phyloP scores from a whole-genome alignment of 257 asterid species.

The Forsythia suspensa region DNA sequence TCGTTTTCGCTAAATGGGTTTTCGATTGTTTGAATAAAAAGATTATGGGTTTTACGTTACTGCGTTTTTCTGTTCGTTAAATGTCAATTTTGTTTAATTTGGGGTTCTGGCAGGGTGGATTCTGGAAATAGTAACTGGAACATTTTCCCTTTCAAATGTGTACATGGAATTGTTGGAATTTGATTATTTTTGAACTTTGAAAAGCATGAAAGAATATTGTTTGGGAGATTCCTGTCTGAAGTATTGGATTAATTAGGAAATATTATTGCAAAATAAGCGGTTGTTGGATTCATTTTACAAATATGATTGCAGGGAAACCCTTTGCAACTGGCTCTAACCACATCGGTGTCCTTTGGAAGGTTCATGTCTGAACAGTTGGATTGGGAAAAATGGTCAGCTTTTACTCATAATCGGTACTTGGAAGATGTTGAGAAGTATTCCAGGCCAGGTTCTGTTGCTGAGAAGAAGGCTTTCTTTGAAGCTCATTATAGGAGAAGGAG shows the following conservation, averaged over 20 bases:
- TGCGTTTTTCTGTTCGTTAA: background rate
- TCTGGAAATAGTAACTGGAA: background rate
- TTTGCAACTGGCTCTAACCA: slow-evolving; percentile 55
- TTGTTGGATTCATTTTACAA: background rate
- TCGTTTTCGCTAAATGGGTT: background rate
- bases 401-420: slow-evolving; percentile 71
- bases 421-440: slow-evolving; percentile 81
- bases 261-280: background rate
- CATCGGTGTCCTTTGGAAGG: slow-evolving; percentile 88
- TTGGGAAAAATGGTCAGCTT: slow-evolving; percentile 91
- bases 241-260: background rate
- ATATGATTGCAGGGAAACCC: slow-evolving; percentile 61
- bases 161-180: slow-evolving; percentile 7
- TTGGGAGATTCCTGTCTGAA: slow-evolving; percentile 1
- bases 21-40: background rate
- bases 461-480: slow-evolving; percentile 90
- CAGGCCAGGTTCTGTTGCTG: slow-evolving; percentile 92
- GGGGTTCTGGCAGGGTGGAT: slow-evolving; percentile 6
- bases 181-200: background rate
- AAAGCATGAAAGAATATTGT: background rate
- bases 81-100: slow-evolving; percentile 6
- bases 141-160: background rate
- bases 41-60: background rate
- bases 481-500: slow-evolving; percentile 76
- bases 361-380: slow-evolving; percentile 73